These are phyloP conservation scores for Eugenia klotzschiana DNA, from an alignment of 441 rosid species.

Conservation along the genomic window DNA sequence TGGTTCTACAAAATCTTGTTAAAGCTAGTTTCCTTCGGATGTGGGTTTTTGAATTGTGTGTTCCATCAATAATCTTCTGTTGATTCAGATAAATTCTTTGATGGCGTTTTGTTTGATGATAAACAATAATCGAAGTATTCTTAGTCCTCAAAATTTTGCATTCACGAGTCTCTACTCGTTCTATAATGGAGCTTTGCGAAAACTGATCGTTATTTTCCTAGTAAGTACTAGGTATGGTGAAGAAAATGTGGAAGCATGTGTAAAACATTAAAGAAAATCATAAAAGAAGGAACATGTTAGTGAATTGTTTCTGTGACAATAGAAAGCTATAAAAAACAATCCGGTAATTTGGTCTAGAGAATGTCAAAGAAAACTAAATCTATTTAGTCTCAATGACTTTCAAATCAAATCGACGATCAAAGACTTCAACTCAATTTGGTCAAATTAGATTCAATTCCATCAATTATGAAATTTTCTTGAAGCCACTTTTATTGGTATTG, in stretches of 20 bases:
- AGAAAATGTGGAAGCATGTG: not conserved
- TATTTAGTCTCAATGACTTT: not conserved
- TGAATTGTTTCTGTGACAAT: not conserved
- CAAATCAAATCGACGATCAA: not conserved
- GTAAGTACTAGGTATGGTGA: not conserved
- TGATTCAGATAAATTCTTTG: not conserved
- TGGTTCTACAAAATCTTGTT: not conserved
- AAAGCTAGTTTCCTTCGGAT: not conserved
- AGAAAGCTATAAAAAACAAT: not conserved
- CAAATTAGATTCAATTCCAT: not conserved
- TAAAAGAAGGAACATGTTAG: not conserved
- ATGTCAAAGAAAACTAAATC: not conserved
- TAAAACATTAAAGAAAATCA: not conserved
- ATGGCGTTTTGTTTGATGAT: not conserved
- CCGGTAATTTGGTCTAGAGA: not conserved
- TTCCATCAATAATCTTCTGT: not conserved
- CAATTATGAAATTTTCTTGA: not conserved
- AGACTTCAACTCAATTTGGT: not conserved
- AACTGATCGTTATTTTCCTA: not conserved
- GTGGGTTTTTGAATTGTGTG: not conserved
- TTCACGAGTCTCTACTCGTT: not conserved
- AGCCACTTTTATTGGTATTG: not conserved
- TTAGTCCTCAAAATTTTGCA: not conserved
- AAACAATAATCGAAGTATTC: not conserved
- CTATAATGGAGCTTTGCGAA: not conserved